phyloP scores from a whole-genome alignment of 768 basidiomycete genomes.

The Leucosporidium yakuticum region DNA sequence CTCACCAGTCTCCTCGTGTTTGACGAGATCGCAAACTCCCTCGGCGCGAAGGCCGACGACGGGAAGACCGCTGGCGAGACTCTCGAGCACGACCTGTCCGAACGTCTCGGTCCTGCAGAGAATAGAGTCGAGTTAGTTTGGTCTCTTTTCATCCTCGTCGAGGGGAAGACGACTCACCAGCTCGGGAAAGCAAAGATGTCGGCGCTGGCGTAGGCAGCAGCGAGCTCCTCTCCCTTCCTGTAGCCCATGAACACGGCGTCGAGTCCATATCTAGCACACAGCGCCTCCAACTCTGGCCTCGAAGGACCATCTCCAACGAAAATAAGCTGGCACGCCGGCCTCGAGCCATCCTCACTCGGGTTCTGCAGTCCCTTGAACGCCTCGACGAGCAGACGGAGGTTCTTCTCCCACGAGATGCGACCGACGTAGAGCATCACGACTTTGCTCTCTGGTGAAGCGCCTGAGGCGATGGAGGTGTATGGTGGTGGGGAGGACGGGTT shows the following conservation, averaged over 20 bases:
- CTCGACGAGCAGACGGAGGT: conserved; percentile 47
- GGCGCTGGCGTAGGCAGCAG: conserved; percentile 47
- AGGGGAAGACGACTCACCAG: conserved; percentile 37
- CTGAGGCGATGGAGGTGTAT: neutral
- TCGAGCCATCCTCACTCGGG: neutral
- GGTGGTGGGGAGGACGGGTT: conserved; percentile 9
- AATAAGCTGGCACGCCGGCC: conserved; percentile 40
- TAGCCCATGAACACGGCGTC: conserved; percentile 47
- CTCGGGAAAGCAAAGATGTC: conserved; percentile 50
- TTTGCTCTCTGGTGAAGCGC: conserved; percentile 2
- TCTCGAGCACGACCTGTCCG: conserved; percentile 50
- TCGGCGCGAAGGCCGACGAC: conserved; percentile 49
- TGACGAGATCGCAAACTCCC: conserved; percentile 42
- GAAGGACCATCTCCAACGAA: conserved; percentile 50
- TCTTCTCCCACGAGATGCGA: conserved; percentile 49
- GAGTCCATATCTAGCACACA: conserved; percentile 41
- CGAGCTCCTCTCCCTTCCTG: conserved; percentile 44
- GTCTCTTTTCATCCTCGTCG: neutral
- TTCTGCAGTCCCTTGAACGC: conserved; percentile 42
- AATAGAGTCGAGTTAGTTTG: neutral
- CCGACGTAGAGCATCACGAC: conserved; percentile 46
- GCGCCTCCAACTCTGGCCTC: conserved; percentile 40
- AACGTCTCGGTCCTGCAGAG: conserved; percentile 41
- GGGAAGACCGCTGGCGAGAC: conserved; percentile 49
- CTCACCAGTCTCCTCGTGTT: conserved; percentile 27